Base-by-base conservation (phyloP, 495 filamentous ascomycete species). In the Penicillium nucicola region DNA sequence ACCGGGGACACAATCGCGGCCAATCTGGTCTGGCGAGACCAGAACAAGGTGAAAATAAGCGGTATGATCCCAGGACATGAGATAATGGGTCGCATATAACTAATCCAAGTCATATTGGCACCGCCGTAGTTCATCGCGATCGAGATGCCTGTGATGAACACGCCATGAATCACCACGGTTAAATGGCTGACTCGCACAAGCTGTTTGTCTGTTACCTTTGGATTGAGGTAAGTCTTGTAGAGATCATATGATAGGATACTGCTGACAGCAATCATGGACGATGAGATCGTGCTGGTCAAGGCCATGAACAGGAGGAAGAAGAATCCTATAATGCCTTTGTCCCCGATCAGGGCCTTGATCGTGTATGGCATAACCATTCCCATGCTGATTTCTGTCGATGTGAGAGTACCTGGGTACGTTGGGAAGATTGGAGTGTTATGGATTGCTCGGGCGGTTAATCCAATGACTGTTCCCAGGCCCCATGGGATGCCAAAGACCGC, bases 151-250 rank as follows among this genome's bases (percentile, higher is more conserved):
- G 66, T 66, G 46, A 71, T 68, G 46, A 74, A 70, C 1, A 72
- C 47, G 11, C 66, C 69, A 17, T 69, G 65, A n/a, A 68, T 58
- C 0, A 71, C 57, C 0, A 74, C 69, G 8, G 64, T 60, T 10
- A 71, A 22, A 36, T 74, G 71, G 33, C 65, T 68, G 22, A 71
- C 66, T 3, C 48, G 52, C 2, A 74, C 58, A n/a, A 74, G 58
- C 8, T 59, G 51, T 18, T 63, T 64, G 51, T 71, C 69, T 0
- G 58, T 58, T 2, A 66, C 71, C 9, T 62, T 50, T 0, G 71
- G 71, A 48, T 82, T 80, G 61, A 81, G 55, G 57, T 82, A 81
- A 15, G 77, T 80, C 56, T 80, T 77, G 58, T 77, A 82, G 32
- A 74, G 25, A 39, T 74, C 71, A 31, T 70, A 74, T 8, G 70